These are phyloP conservation scores for Conringia planisiliqua DNA, from an alignment of 345 rosid species.

Conservation along the genomic window DNA sequence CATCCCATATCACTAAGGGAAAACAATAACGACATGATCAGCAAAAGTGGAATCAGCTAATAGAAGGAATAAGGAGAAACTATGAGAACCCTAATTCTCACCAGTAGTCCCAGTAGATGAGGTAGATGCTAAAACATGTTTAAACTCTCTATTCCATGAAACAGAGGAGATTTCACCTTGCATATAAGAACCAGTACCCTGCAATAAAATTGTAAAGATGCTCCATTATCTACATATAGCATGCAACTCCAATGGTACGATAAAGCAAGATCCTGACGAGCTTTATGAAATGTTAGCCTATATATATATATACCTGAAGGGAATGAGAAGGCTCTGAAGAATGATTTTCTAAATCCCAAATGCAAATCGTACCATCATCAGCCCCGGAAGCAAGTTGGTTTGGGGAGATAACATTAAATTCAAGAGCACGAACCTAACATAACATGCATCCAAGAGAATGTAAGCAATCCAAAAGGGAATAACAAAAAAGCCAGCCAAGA, in stretches of 20 bases:
- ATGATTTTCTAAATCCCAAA: background rate
- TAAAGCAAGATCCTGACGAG: background rate
- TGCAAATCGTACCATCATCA: background rate
- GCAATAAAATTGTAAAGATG: background rate
- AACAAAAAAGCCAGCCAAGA: background rate
- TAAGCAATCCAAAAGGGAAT: background rate
- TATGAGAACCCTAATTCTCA: background rate
- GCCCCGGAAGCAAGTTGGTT: background rate
- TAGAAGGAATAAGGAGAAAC: background rate
- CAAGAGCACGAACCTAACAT: constrained; percentile 2
- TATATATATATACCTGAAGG: background rate
- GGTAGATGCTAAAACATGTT: background rate
- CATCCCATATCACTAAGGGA: background rate
- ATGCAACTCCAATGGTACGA: background rate
- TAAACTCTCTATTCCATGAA: background rate
- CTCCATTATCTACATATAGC: background rate
- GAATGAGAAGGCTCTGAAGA: background rate
- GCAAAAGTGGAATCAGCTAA: background rate
- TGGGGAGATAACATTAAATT: background rate
- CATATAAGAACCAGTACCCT: background rate
- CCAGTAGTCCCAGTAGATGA: background rate
- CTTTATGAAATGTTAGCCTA: background rate
- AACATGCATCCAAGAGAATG: background rate
- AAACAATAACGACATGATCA: background rate
- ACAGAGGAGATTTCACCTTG: background rate